Evolutionary conservation across 345 rosid species (phyloP).

Genomic region (Camelina neglecta): DNA sequence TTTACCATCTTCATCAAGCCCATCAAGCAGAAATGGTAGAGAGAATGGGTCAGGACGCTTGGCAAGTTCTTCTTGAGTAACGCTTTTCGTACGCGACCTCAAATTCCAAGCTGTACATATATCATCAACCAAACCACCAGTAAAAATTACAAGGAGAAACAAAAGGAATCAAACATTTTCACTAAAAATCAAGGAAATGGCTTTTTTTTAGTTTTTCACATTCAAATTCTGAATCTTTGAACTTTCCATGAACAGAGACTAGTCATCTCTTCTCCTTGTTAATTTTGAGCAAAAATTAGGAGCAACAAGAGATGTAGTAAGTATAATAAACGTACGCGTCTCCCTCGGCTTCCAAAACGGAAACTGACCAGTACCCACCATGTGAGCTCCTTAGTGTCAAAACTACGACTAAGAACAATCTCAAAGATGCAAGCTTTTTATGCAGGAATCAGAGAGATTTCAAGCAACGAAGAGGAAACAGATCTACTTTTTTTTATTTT

Average conservation of each 20-base stretch:
- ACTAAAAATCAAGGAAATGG: neutral
- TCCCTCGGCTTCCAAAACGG: neutral
- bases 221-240: neutral
- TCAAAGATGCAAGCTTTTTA: constrained; percentile 34
- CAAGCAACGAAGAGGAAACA: constrained; percentile 1
- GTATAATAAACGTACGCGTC: constrained; percentile 21
- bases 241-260: constrained; percentile 13
- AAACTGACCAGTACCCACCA: constrained; percentile 22
- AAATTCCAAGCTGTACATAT: constrained; percentile 31
- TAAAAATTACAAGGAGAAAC: neutral
- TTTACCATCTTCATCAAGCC: constrained; percentile 26
- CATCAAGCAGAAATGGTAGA: constrained; percentile 27
- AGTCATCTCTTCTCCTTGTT: neutral
- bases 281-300: neutral
- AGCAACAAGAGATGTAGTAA: constrained; percentile 10
- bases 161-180: neutral
- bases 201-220: neutral
- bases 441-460: constrained; percentile 13
- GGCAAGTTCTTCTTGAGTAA: constrained; percentile 30
- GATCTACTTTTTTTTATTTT: neutral
- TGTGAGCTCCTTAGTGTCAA: constrained; percentile 3
- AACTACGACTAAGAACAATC: neutral
- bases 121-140: neutral
- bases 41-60: constrained; percentile 44
- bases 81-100: constrained; percentile 18